Percentiles rank a stretch among this genome's conserved stretches.
phyloP scores from a whole-genome alignment of 1,284 basidiomycete species.

The Apiotrichum gracile region DNA sequence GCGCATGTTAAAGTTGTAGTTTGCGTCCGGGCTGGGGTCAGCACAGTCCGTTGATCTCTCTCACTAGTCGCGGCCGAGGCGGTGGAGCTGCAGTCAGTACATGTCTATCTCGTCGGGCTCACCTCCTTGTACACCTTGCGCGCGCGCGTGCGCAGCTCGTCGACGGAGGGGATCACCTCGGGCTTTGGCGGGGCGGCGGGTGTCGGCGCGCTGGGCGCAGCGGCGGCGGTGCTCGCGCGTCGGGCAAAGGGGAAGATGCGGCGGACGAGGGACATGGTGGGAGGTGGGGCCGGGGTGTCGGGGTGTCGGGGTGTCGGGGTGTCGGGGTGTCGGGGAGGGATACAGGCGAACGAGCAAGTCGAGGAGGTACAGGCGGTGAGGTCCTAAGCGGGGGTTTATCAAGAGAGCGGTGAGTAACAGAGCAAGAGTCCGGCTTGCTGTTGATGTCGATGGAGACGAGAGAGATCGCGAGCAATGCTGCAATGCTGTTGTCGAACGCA shows the following conservation, averaged over 20 bases:
- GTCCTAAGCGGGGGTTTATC: too few species aligned
- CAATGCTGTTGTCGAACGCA: too few species aligned
- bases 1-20: slow-evolving; percentile 46
- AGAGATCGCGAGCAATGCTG: too few species aligned
- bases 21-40: slow-evolving; percentile 40
- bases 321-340: not conserved
- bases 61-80: slow-evolving; percentile 47
- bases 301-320: not conserved
- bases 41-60: slow-evolving; percentile 4
- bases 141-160: slow-evolving; percentile 31
- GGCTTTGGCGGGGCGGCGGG: not conserved
- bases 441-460: too few species aligned
- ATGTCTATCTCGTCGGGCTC: not conserved
- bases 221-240: slow-evolving; percentile 9
- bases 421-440: too few species aligned
- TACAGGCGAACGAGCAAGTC: too few species aligned
- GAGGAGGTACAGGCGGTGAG: too few species aligned
- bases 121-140: slow-evolving; percentile 48
- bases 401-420: too few species aligned
- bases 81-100: slow-evolving; percentile 34
- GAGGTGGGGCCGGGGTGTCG: not conserved
- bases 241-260: slow-evolving; percentile 6
- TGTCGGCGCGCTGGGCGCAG: not conserved
- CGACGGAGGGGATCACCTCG: slow-evolving; percentile 5
- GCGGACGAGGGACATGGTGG: slow-evolving; percentile 8